These are phyloP conservation scores for Leptographium wingfieldii DNA, from an alignment of 2,329 filamentous ascomycete species.

Conservation along the genomic window DNA sequence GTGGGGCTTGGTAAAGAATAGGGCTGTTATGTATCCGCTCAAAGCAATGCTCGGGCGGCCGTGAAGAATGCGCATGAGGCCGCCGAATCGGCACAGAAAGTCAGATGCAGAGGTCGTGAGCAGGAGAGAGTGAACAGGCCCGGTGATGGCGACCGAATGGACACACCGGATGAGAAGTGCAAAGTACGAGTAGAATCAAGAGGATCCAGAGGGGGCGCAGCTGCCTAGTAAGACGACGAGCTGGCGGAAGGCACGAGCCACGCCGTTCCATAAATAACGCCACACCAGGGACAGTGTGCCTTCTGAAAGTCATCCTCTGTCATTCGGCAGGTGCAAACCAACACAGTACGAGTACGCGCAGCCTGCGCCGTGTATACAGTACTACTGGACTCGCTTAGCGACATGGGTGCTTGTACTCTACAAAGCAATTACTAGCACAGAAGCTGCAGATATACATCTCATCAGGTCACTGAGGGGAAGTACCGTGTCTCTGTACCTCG, in stretches of 20 bases:
- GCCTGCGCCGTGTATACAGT: no score
- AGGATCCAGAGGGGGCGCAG: conserved; percentile 4
- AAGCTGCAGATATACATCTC: not conserved
- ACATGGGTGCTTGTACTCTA: no score
- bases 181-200: no score
- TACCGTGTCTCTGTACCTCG: not conserved
- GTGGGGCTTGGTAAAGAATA: not conserved
- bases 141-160: not conserved
- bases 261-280: conserved; percentile 3
- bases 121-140: not conserved
- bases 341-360: not conserved
- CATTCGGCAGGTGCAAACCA: not conserved
- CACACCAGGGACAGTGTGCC: not conserved
- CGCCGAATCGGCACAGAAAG: no score
- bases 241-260: conserved; percentile 6
- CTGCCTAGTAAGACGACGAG: conserved; percentile 13
- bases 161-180: not conserved
- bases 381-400: no score
- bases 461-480: not conserved
- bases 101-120: no score
- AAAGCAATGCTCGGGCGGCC: no score
- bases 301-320: not conserved
- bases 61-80: not conserved
- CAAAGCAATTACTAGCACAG: no score
- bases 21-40: not conserved